Evolutionary conservation across 139 green algal genomes (phyloP).

Genomic region (Nannochloris sp.): DNA sequence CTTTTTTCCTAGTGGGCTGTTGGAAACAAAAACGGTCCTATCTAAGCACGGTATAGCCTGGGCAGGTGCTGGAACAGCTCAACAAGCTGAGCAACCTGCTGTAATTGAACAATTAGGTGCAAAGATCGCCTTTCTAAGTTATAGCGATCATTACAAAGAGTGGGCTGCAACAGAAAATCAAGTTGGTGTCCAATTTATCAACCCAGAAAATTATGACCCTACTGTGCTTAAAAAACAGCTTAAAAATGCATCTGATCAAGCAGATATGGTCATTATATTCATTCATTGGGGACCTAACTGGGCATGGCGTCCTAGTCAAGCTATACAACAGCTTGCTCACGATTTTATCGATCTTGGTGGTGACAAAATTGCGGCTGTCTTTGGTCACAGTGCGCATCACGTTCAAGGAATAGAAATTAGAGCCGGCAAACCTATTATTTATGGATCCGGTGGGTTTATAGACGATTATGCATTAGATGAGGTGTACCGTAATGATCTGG

Average conservation of each 20-base stretch:
- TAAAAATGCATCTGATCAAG: neutral
- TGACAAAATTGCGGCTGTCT: constrained; percentile 45
- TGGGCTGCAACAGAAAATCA: constrained; percentile 35
- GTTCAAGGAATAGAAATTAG: constrained; percentile 46
- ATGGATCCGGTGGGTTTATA: constrained; percentile 52
- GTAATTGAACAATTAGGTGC: constrained; percentile 20
- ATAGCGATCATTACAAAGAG: constrained; percentile 42
- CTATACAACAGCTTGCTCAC: constrained; percentile 22
- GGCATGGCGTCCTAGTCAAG: constrained; percentile 32
- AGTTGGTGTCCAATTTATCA: constrained; percentile 49
- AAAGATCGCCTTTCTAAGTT: constrained; percentile 39
- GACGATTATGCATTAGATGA: constrained; percentile 54
- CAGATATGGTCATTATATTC: constrained; percentile 43
- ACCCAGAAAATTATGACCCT: constrained; percentile 25
- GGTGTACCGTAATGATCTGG: constrained; percentile 52
- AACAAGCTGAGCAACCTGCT: constrained; percentile 29
- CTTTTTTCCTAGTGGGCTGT: constrained; percentile 33
- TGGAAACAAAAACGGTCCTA: constrained; percentile 37
- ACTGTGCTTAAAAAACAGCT: constrained; percentile 23
- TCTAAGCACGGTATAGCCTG: constrained; percentile 23
- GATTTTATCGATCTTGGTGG: constrained; percentile 30
- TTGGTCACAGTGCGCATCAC: constrained; percentile 40
- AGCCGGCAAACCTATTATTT: constrained; percentile 45
- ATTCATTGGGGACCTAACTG: constrained; percentile 63
- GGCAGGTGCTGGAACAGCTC: constrained; percentile 30